Base-by-base conservation (phyloP, 2,329 filamentous ascomycete species). In the Alternaria infectoria region DNA sequence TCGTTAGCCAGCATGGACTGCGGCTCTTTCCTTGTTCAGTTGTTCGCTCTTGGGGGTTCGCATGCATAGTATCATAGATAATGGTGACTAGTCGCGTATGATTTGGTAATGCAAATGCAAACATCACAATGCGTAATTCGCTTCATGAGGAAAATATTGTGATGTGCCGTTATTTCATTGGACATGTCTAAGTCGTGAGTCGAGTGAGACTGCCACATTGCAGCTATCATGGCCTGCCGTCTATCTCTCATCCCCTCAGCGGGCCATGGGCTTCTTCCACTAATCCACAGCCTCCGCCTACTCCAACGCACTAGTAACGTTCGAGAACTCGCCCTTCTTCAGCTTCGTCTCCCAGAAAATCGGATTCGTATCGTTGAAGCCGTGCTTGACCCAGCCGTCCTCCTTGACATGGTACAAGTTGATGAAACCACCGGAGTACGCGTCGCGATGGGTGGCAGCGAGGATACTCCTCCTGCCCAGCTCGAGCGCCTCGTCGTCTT, bases 331-430 rank as follows among this genome's bases (percentile, higher is more conserved):
- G 81, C 94, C 94, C 89, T 97, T 97, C 81, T 97, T 91, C 77
- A 99, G 84, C 89, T 99, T 99, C 54, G 94, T 97, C 87, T 97
- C 91, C 96, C 96, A 99, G 90, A 99, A 99, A 79, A 98, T 97
- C 47, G 95, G 95, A 86, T 98, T 97, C 74, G 95, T 98, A 82
- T 99, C 96, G 72, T 86, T 93, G 87, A 99, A 99, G 67, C 96
- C 96, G 79, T 98, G 95, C 88, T 97, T 97, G 77, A 97, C 94
- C 96, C 96, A 99, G 74, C 96, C 96, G 69, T 93, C 91, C 86
- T 99, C 95, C 89, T 97, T 97, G 80, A 99, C 94, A 79, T 99
- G 96, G 84, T 99, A 99, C 79, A 98, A 81, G 85, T 99, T 99
- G 87, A 99, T 97, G 85, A 89, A 98, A 71, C 96, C 96, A 86